Conservation (phyloP, 441 rosid species). For the Adansonia gregorii region DNA sequence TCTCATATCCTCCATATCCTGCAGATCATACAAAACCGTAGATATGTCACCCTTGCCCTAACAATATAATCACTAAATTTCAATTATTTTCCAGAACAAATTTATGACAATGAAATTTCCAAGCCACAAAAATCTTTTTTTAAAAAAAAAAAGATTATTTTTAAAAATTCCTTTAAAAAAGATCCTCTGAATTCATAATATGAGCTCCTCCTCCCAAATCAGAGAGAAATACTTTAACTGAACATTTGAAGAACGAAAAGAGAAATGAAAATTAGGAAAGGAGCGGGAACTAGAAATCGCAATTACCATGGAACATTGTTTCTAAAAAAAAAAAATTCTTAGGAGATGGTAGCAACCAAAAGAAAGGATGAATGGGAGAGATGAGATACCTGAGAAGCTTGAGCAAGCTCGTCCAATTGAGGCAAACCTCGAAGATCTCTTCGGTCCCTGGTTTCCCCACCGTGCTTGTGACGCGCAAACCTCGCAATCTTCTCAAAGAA, state of each 20-base stretch:
- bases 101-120: background rate
- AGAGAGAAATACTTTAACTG: constrained; percentile 1
- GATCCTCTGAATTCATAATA: background rate
- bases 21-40: constrained; percentile 11
- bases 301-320: background rate
- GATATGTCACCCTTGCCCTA: background rate
- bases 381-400: constrained; percentile 64
- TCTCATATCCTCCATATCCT: constrained; percentile 71
- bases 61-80: background rate
- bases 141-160: background rate
- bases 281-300: background rate
- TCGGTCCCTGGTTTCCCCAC: constrained; percentile 45
- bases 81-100: background rate
- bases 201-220: background rate
- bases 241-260: constrained; percentile 1
- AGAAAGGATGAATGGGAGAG: background rate
- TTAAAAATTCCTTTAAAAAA: background rate
- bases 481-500: constrained; percentile 72
- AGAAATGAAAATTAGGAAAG: constrained; percentile 22
- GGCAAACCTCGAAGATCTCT: constrained; percentile 51
- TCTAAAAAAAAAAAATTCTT: background rate
- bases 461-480: constrained; percentile 54
- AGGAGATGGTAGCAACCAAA: background rate
- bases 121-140: background rate
- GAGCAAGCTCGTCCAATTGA: constrained; percentile 69